Evolutionary conservation across 2,329 filamentous ascomycete genomes (phyloP).

Genomic region (Colletotrichum plurivorum): DNA sequence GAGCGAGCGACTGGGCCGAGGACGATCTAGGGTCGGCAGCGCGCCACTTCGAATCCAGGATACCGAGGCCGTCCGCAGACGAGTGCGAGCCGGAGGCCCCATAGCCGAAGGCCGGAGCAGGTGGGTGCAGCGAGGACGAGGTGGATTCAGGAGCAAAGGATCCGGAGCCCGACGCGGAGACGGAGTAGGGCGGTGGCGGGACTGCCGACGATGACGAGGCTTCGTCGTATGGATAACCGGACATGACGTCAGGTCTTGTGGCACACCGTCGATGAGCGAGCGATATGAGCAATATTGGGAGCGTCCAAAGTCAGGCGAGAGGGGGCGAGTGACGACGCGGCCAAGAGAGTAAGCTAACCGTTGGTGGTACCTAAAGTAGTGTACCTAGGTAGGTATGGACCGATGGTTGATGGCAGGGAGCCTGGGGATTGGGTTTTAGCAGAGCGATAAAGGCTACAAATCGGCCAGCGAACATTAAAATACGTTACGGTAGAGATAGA

Average conservation of each 20-base stretch:
- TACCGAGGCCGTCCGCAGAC: neutral
- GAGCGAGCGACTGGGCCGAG: constrained; percentile 56
- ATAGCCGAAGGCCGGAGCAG: constrained; percentile 7
- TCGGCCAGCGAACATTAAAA: neutral
- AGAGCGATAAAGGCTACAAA: too few relatives aligned
- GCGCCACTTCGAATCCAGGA: constrained; percentile 41
- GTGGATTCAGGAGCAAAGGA: constrained; percentile 29
- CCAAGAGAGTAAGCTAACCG: neutral
- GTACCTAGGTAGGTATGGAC: too few relatives aligned
- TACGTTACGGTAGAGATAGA: neutral
- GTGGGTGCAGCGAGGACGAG: constrained; percentile 32
- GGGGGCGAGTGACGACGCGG: neutral
- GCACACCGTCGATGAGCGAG: constrained; percentile 4
- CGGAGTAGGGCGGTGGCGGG: constrained; percentile 38
- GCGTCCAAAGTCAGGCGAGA: neutral
- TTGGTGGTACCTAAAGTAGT: too few relatives aligned
- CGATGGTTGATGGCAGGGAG: too few relatives aligned
- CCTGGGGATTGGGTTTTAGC: too few relatives aligned
- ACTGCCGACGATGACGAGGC: constrained; percentile 30
- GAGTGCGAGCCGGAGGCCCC: neutral
- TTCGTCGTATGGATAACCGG: constrained; percentile 23
- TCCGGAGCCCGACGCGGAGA: constrained; percentile 31
- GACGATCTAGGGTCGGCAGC: constrained; percentile 62
- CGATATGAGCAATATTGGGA: neutral
- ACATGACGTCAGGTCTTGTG: constrained; percentile 34